Base-by-base conservation (phyloP, 768 basidiomycete genomes). In the Gelatoporia subvermispora region DNA sequence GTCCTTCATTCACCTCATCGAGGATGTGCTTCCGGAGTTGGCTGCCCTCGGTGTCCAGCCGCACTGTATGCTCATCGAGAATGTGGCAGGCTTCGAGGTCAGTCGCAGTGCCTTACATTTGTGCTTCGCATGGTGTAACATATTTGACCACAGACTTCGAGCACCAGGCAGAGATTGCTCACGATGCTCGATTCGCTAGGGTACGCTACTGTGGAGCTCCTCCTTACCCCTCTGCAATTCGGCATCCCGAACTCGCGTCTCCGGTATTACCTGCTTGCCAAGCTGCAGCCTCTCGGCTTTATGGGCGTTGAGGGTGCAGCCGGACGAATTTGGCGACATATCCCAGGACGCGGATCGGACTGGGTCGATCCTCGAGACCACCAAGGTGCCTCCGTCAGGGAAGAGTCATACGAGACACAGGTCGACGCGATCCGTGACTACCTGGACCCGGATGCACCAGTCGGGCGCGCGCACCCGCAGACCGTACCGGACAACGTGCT, bases 21-120 rank as follows among this genome's bases (percentile, higher is more conserved):
- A 78, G 50, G 61, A 64, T 21, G 72, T 91, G 20, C 69, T 91
- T 0, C 86, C 87, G 0, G 73, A 77, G 22, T 62, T 91, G 43
- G 76, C 69, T 8, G 49, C 54, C 3, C 60, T 57, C 8, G 57
- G 68, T 31, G 65, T 63, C 3, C 77, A 81, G 47, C 89, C 89
- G 4, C 66, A 65, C 3, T 76, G 74, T 49, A 59, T 91, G 9
- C 72, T 91, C 10, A 70, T 92, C 8, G 89, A 91, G 60, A 91
- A 91, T 55, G 89, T 92, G 3, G 85, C 82, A 9, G 88, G 87
- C 8, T 91, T 91, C 55, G 85, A 88, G 80, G 88, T 87, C 61
- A 3, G n/a, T 20, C 49, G 45, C 43, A 49, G 11, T 43, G 36
- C 11, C 18, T 45, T 13, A 3, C 28, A 18, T 24, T 17, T 43